A percentile compares a stretch with the other conserved stretches of the same genome.
phyloP scores from a whole-genome alignment of 164 flowering plant genomes.

The Chloranthus sessilifolius region DNA sequence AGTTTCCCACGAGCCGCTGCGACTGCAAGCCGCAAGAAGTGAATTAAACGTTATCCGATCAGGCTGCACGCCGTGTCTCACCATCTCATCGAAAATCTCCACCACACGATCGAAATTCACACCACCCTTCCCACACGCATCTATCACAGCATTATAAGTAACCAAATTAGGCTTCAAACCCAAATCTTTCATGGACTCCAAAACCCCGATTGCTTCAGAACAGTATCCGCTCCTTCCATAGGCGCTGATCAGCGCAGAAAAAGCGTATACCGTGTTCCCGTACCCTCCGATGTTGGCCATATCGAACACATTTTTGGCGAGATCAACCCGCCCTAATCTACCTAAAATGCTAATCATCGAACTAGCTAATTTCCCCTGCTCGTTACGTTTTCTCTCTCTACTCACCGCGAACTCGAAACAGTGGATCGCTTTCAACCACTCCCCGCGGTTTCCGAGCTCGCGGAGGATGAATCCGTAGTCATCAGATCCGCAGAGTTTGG shows the following conservation, averaged over 20 bases:
- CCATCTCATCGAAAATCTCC: constrained; percentile 74
- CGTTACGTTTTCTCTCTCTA: constrained; percentile 46
- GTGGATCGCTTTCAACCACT: constrained; percentile 47
- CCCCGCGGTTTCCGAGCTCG: constrained; percentile 83
- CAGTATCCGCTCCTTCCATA: constrained; percentile 73
- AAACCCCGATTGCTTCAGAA: constrained; percentile 61
- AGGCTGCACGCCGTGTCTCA: constrained; percentile 62
- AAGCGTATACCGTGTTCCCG: constrained; percentile 86
- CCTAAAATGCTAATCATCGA: constrained; percentile 86
- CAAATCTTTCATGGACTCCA: constrained; percentile 60
- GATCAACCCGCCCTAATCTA: constrained; percentile 69
- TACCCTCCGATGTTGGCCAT: constrained; percentile 59
- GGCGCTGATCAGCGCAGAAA: constrained; percentile 84
- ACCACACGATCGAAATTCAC: constrained; percentile 53
- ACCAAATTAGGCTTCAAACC: constrained; percentile 90
- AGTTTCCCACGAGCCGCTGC: constrained; percentile 80
- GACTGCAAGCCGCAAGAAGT: constrained; percentile 82
- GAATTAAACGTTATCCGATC: constrained; percentile 94
- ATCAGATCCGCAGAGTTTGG: constrained; percentile 59
- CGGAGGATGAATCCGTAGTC: constrained; percentile 75
- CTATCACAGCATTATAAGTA: constrained; percentile 91
- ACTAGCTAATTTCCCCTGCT: constrained; percentile 82
- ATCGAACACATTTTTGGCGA: constrained; percentile 64
- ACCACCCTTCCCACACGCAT: constrained; percentile 97
- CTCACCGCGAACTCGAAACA: constrained; percentile 69